A percentile compares a stretch with the other conserved stretches of the same genome.
Evolutionary conservation across 495 filamentous ascomycete species (phyloP).

Genomic region (Aspergillus conjunctus): DNA sequence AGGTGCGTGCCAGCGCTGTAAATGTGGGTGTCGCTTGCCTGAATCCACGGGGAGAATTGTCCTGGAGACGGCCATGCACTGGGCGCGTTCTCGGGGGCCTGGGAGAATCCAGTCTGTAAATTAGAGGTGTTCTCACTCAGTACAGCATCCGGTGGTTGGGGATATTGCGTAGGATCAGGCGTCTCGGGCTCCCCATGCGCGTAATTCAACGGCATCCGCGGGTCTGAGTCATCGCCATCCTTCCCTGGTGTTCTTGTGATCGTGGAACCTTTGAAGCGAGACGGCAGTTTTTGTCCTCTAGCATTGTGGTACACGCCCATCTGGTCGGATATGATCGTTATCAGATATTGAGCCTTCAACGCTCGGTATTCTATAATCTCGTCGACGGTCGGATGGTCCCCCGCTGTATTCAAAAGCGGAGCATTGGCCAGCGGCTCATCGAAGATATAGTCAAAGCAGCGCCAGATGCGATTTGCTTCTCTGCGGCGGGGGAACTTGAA

Average conservation of each 20-base stretch:
- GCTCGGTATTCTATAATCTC: conserved; percentile 1
- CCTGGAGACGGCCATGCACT: no score
- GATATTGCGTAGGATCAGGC: background rate
- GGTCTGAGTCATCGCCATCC: conserved; percentile 5
- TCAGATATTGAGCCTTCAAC: conserved; percentile 3
- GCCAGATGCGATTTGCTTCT: conserved; percentile 16
- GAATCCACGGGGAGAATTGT: background rate
- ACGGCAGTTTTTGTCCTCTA: background rate
- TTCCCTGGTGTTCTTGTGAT: background rate
- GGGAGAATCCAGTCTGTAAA: no score
- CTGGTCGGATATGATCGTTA: background rate
- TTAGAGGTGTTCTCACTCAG: background rate
- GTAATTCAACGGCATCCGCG: conserved; percentile 1
- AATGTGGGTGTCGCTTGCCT: background rate
- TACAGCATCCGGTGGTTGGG: background rate
- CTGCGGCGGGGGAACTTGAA: conserved; percentile 4
- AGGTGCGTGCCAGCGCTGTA: background rate
- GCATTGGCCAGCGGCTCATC: conserved; percentile 1
- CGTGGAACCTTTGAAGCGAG: background rate
- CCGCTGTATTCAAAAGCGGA: background rate
- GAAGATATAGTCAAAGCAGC: conserved; percentile 12
- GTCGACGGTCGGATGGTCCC: background rate
- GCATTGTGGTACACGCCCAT: conserved; percentile 8
- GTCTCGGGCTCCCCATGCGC: background rate
- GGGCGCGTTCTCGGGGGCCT: no score